These are phyloP conservation scores for Aspergillus sp. DNA, from an alignment of 2,329 filamentous ascomycete genomes.

Conservation along the genomic window DNA sequence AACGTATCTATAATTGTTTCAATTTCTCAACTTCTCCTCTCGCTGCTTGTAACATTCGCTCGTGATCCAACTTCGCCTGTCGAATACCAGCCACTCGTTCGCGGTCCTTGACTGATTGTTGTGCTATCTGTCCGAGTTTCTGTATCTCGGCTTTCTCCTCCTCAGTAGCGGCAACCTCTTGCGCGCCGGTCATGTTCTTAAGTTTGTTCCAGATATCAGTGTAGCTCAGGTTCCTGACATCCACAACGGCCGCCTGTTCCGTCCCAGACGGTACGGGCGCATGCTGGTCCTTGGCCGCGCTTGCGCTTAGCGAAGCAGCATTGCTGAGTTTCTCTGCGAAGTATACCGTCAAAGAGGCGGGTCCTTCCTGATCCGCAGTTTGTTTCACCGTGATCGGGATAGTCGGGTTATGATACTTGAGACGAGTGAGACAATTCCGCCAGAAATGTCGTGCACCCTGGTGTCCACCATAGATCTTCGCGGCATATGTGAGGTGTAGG, in stretches of 20 bases:
- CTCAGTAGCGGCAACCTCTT: slow-evolving; percentile 33
- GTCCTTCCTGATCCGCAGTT: slow-evolving; percentile 52
- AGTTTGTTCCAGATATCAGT: slow-evolving; percentile 46
- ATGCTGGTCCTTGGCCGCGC: slow-evolving; percentile 30
- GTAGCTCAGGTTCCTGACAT: slow-evolving; percentile 41
- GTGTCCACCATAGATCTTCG: slow-evolving; percentile 42
- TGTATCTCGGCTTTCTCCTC: slow-evolving; percentile 39
- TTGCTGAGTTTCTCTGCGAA: slow-evolving; percentile 37
- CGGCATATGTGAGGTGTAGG: slow-evolving; percentile 46
- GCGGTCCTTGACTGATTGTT: slow-evolving; percentile 40
- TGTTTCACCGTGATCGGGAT: slow-evolving; percentile 81
- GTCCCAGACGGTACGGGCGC: slow-evolving; percentile 32
- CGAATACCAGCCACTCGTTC: slow-evolving; percentile 38
- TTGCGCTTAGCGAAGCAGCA: slow-evolving; percentile 26
- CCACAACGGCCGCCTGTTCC: slow-evolving; percentile 37
- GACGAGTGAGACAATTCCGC: slow-evolving; percentile 73
- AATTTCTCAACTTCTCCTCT: slow-evolving; percentile 45
- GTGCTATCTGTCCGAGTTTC: slow-evolving; percentile 35
- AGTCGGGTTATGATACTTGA: slow-evolving; percentile 93
- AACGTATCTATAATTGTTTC: slow-evolving; percentile 31
- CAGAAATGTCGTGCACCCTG: slow-evolving; percentile 75
- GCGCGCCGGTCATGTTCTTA: slow-evolving; percentile 41
- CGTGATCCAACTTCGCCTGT: slow-evolving; percentile 47
- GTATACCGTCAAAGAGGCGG: slow-evolving; percentile 43
- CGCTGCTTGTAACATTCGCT: slow-evolving; percentile 45